Base-by-base conservation (phyloP, 345 rosid species). In the Rhodamnia argentea region DNA sequence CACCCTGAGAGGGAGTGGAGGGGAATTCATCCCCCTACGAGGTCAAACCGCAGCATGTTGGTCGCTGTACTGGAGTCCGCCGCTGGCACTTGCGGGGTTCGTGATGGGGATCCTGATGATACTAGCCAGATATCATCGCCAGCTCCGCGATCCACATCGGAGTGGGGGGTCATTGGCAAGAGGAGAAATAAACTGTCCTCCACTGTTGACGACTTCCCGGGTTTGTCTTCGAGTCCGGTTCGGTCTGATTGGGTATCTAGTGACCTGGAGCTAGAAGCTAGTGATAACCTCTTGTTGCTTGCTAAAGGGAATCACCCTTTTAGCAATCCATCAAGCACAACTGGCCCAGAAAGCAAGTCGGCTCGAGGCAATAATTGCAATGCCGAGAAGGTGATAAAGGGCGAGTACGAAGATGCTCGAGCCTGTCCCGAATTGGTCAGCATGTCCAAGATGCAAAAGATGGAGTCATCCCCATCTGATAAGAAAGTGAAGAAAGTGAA, bases 1-100 rank as follows among this genome's bases (percentile, higher is more conserved):
- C 95, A 93, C 86, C 93, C 94, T 10, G 90, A 92, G 50, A 88
- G 95, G 86, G 84, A 87, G 4, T 91, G 94, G 94, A 91, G 90
- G 86, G 95, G 95, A 11, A 85, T 90, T 53, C 87, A 87, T 11
- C 92, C 89, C 37, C 91, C 94, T 23, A 87, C 83, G 82, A 84
- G 26, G 29, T 86, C 87, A 5, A 70, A 70, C 24, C 14, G 10
- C 81, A 18, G 7, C 81, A 70, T 70, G 47, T 37, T 13, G 7
- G 47, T 37, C 47, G 11, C 81, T 18, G 20, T 70, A 20, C 13
- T 70, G 81, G 81, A 70, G 7, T 70, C 81, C 4, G 26, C 81
- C 4, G 26, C 26, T 7, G 0, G 26, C 7, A 5, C 42, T 62
- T 18, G 78, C 13, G 5, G 3, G 7, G 7, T 70, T 23, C 24